Percentiles rank a stretch among this genome's conserved stretches.
phyloP scores from a whole-genome alignment of 2,329 filamentous ascomycete genomes.

The Curvularia hawaiiensis region DNA sequence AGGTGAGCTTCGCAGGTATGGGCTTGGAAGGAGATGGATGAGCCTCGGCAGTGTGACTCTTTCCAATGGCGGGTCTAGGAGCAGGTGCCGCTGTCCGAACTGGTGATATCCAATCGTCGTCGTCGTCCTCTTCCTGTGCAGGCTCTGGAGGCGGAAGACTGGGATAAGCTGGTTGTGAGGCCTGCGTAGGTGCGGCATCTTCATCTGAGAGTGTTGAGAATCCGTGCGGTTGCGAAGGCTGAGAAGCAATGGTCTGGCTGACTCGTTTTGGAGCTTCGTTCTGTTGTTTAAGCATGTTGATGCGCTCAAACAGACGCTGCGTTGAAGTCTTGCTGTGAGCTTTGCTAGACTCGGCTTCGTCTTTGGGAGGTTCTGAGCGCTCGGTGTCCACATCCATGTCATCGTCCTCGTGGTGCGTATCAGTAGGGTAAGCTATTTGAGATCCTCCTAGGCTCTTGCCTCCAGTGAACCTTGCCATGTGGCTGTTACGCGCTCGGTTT shows the following conservation, averaged over 20 bases:
- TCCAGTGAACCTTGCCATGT: constrained; percentile 74
- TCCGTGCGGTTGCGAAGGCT: constrained; percentile 31
- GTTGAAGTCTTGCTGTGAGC: constrained; percentile 89
- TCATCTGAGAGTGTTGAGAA: constrained; percentile 49
- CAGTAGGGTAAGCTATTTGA: constrained; percentile 38
- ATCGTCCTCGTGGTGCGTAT: constrained; percentile 57
- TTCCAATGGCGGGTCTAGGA: constrained; percentile 59
- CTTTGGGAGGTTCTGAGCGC: constrained; percentile 40
- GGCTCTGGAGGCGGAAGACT: constrained; percentile 39
- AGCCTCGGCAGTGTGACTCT: constrained; percentile 64
- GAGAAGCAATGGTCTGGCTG: constrained; percentile 46
- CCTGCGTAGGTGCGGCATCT: constrained; percentile 28
- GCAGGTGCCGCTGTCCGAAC: constrained; percentile 47
- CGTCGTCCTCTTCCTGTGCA: constrained; percentile 37
- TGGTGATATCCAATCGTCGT: constrained; percentile 64
- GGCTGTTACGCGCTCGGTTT: constrained; percentile 66
- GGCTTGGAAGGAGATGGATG: constrained; percentile 44
- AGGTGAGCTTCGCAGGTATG: constrained; percentile 54
- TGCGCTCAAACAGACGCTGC: constrained; percentile 89
- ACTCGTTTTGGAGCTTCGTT: constrained; percentile 45
- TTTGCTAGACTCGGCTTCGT: constrained; percentile 60
- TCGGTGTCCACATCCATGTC: constrained; percentile 59
- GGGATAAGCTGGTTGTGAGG: constrained; percentile 49
- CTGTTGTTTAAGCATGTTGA: constrained; percentile 71
- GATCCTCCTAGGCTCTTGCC: constrained; percentile 67